Conservation (phyloP, 176 grass and related monocot genomes). For the Melocanna baccifera region DNA sequence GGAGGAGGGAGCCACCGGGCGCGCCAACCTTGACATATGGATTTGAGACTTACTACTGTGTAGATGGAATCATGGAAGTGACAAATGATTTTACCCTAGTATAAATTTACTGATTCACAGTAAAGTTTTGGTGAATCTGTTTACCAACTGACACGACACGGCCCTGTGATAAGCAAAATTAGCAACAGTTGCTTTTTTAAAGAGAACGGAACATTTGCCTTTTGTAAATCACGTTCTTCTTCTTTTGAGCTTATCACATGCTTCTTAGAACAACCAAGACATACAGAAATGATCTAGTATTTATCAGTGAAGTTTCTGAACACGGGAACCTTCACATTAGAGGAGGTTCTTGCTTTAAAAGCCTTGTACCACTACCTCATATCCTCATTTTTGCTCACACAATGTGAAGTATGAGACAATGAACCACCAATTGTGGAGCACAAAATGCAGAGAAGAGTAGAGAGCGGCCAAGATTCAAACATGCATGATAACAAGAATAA, state of each 20-base stretch:
- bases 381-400: neutral
- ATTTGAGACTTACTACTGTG: no score
- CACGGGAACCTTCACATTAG: neutral
- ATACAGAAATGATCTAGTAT: neutral
- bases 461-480: neutral
- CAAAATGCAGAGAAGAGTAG: neutral
- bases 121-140: neutral
- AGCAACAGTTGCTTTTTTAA: neutral
- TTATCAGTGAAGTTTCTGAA: neutral
- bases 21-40: constrained; percentile 7
- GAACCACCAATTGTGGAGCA: neutral
- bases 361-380: no score
- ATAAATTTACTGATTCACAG: neutral
- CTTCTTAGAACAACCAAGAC: neutral
- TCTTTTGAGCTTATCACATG: no score
- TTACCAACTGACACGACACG: neutral
- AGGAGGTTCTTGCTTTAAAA: neutral
- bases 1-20: neutral
- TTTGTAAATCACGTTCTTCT: neutral
- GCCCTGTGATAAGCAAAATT: neutral
- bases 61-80: no score
- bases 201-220: neutral
- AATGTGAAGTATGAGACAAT: neutral
- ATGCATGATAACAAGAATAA: no score
- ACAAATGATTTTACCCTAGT: neutral